A percentile compares a stretch with the other conserved stretches of the same genome.
phyloP scores from a whole-genome alignment of 192 early-diverging fungal genomes.

The Entophlyctis luteolus region DNA sequence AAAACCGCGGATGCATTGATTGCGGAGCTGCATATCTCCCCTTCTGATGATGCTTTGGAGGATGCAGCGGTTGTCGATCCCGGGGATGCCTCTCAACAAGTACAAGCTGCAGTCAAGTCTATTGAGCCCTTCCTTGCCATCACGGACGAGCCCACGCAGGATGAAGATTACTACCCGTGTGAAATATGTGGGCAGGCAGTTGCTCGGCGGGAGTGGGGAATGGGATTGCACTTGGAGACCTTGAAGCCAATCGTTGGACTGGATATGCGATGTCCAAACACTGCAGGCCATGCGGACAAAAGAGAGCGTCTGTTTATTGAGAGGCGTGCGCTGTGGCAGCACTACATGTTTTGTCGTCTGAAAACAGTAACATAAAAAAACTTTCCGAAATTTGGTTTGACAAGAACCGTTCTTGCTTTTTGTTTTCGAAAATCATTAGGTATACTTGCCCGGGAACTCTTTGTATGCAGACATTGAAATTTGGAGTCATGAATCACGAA shows the following conservation, averaged over 20 bases:
- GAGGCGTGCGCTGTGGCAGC: slow-evolving; percentile 51
- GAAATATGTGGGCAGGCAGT: slow-evolving; percentile 50
- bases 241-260: slow-evolving; percentile 52
- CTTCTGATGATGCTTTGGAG: slow-evolving; percentile 6
- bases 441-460: too few species aligned
- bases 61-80: slow-evolving; percentile 35
- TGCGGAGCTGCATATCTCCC: too few species aligned
- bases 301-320: slow-evolving; percentile 44
- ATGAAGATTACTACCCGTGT: slow-evolving; percentile 47
- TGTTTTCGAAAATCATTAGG: too few species aligned
- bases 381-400: too few species aligned
- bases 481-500: too few species aligned
- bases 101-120: neutral
- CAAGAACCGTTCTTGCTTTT: too few species aligned
- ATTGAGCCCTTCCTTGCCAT: slow-evolving; percentile 16
- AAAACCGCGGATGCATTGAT: neutral
- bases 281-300: neutral
- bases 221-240: slow-evolving; percentile 52
- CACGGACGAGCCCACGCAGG: slow-evolving; percentile 20
- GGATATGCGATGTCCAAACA: slow-evolving; percentile 45
- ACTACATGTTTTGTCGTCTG: slow-evolving; percentile 53
- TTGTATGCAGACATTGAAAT: too few species aligned
- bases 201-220: slow-evolving; percentile 48
- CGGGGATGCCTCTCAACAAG: slow-evolving; percentile 30
- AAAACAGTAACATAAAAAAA: too few species aligned